These are phyloP conservation scores for Bacidia rubella DNA, from an alignment of 495 filamentous ascomycete species.

Conservation along the genomic window DNA sequence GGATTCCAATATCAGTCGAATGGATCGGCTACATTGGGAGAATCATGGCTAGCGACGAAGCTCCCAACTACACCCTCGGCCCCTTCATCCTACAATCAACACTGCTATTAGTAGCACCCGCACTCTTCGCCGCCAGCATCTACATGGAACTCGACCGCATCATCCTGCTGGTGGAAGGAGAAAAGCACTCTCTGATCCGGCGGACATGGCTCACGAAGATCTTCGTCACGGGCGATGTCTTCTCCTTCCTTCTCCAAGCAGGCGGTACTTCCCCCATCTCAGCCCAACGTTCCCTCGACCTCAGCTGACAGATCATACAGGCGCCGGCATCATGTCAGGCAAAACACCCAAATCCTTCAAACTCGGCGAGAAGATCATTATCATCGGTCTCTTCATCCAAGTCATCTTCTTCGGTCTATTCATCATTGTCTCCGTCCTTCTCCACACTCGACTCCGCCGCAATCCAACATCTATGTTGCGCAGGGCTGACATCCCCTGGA, in stretches of 20 bases:
- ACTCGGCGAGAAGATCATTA: slow-evolving; percentile 34
- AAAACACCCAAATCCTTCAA: slow-evolving; percentile 29
- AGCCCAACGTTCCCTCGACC: slow-evolving; percentile 21
- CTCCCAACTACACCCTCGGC: neutral
- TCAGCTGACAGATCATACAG: slow-evolving; percentile 16
- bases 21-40: slow-evolving; percentile 4
- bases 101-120: slow-evolving; percentile 21
- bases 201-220: slow-evolving; percentile 30
- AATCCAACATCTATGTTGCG: slow-evolving; percentile 10
- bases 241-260: slow-evolving; percentile 38
- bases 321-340: slow-evolving; percentile 35
- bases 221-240: slow-evolving; percentile 35
- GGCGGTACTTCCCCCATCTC: slow-evolving; percentile 8
- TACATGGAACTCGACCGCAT: slow-evolving; percentile 21
- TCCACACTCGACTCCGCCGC: slow-evolving; percentile 22
- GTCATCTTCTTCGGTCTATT: slow-evolving; percentile 35
- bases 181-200: slow-evolving; percentile 26
- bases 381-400: slow-evolving; percentile 35
- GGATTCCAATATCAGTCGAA: too few species aligned
- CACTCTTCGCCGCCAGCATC: slow-evolving; percentile 23
- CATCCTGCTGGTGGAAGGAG: slow-evolving; percentile 15
- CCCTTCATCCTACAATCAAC: slow-evolving; percentile 27
- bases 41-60: neutral
- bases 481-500: slow-evolving; percentile 28
- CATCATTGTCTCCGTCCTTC: slow-evolving; percentile 23